These are phyloP conservation scores for Periconia digitata DNA, from an alignment of 2,329 filamentous ascomycete species.

Conservation along the genomic window DNA sequence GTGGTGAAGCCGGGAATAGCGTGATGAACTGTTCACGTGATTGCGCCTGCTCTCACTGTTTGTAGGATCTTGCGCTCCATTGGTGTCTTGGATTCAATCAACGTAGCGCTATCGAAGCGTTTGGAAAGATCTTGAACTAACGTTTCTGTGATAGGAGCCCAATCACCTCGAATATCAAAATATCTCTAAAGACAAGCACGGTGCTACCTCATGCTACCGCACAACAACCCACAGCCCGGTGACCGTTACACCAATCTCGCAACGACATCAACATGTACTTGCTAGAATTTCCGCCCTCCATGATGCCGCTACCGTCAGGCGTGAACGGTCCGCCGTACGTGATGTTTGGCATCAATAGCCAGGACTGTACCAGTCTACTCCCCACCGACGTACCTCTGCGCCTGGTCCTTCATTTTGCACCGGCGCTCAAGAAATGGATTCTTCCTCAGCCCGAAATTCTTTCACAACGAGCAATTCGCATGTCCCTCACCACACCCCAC, in stretches of 20 bases:
- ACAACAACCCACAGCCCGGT: too few species aligned
- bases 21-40: too few species aligned
- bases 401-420: constrained; percentile 23
- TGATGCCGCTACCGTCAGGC: constrained; percentile 9
- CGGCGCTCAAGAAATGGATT: constrained; percentile 19
- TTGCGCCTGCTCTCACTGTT: too few species aligned
- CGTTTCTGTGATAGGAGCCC: too few species aligned
- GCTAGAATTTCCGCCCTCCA: constrained; percentile 19
- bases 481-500: constrained; percentile 9
- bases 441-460: constrained; percentile 12
- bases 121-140: too few species aligned
- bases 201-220: too few species aligned
- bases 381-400: constrained; percentile 21
- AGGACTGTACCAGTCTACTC: constrained; percentile 11
- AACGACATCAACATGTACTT: constrained; percentile 22
- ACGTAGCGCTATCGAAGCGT: too few species aligned
- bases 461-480: constrained; percentile 1
- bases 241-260: neutral
- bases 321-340: constrained; percentile 21
- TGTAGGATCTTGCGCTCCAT: too few species aligned
- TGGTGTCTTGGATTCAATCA: too few species aligned
- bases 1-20: too few species aligned
- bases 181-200: neutral
- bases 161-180: neutral
- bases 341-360: constrained; percentile 21